phyloP scores from a whole-genome alignment of 768 basidiomycete genomes.

The Boletus bicolor region DNA sequence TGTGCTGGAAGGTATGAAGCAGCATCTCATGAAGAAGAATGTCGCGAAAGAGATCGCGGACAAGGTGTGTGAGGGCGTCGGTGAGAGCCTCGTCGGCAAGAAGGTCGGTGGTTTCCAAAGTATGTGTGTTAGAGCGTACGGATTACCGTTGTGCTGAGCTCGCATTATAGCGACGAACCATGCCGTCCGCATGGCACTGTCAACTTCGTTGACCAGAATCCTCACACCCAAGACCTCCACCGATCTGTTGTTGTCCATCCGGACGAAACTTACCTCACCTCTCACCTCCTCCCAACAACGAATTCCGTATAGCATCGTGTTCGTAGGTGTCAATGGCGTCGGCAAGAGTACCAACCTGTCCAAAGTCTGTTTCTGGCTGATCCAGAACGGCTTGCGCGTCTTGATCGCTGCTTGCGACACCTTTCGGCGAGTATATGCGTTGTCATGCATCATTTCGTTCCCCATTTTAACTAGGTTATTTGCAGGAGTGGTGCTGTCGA shows the following conservation, averaged over 20 bases:
- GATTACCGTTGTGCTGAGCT: slow-evolving; percentile 1
- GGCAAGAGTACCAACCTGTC: slow-evolving; percentile 98
- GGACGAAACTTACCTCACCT: slow-evolving; percentile 77
- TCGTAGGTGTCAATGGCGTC: slow-evolving; percentile 98
- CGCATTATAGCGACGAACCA: slow-evolving; percentile 66
- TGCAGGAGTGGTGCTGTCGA: slow-evolving; percentile 92
- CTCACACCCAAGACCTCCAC: slow-evolving; percentile 96
- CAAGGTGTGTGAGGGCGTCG: slow-evolving; percentile 93
- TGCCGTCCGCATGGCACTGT: slow-evolving; percentile 80
- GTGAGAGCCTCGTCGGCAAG: slow-evolving; percentile 83
- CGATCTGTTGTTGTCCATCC: slow-evolving; percentile 91
- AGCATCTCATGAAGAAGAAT: slow-evolving; percentile 98
- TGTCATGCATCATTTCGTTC: background rate
- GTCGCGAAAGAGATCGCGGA: slow-evolving; percentile 95
- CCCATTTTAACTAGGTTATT: background rate
- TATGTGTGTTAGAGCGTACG: slow-evolving; percentile 34
- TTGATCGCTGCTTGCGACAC: slow-evolving; percentile 99
- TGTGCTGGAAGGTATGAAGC: slow-evolving; percentile 91
- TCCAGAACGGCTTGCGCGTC: slow-evolving; percentile 91
- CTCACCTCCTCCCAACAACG: slow-evolving; percentile 73
- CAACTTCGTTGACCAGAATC: slow-evolving; percentile 85
- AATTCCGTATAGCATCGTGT: slow-evolving; percentile 88
- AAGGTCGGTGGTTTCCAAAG: slow-evolving; percentile 89
- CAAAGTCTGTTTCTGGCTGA: slow-evolving; percentile 98
- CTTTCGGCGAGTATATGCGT: slow-evolving; percentile 58